Evolutionary conservation across 176 grass and related monocot genomes (phyloP), one percentile per base, ranked within the genome.

Genomic region (Bonia amplexicaulis): DNA sequence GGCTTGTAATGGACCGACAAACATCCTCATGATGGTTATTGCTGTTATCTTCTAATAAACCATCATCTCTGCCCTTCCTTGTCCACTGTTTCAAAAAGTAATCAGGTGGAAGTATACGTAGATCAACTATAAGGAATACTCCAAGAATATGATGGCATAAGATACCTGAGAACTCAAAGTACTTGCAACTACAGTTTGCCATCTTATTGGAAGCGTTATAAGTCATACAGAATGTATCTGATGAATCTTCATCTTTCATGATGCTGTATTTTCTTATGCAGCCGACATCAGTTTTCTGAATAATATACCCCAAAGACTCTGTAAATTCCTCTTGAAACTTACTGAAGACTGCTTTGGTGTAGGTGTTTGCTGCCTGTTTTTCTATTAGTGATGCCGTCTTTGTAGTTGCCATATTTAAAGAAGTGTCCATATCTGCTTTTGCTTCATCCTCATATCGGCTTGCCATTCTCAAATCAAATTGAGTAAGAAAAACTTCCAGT

Each of bases 291-390:
- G 88, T 90, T 80, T 93, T 98, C 39, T 92, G 77, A 85, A 95
- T 85, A 52, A 88, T 88, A 80, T 92, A 98, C 25, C 93, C 93
- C 58, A 98, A 86, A 71, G 96, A 98, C 65, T 92, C 87, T 37
- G 85, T 92, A 85, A 98, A 98, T 85, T 98, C 89, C 82, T 98
- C 96, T 69, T 95, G 93, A 89, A 98, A 98, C 80, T 87, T 93
- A 84, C 63, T 78, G 69, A 98, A 98, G 16, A 93, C 86, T 78
- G 89, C 89, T 82, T 93, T 95, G 25, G 91, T 95, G 75, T 95
- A 98, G 16, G 84, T 90, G 75, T 37, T 59, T 84, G 89, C 89
- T 76, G 96, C 96, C 87, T 98, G 93, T 79, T 95, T 98, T 83
- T 98, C 96, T 87, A 98, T 95, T 71, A 88, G 80, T 0, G 87